Evolutionary conservation across 805 yeast genomes (phyloP).

Genomic region (Yarrowia sp.): DNA sequence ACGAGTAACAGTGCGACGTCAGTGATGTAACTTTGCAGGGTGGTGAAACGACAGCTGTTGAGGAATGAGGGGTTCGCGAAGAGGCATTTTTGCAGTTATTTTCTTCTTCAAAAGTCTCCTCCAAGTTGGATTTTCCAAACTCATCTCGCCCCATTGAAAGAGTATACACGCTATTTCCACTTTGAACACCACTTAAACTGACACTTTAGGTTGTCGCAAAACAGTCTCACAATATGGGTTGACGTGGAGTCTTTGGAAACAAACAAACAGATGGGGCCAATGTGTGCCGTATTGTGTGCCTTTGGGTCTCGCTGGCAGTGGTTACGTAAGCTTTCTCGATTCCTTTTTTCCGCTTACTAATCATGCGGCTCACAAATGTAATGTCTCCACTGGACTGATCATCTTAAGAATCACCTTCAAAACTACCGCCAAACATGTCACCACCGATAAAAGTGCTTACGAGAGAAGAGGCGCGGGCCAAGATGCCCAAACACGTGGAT

Average conservation of each 20-base stretch:
- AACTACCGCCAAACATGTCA: background rate
- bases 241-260: background rate
- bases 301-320: too few relatives aligned
- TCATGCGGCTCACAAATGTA: background rate
- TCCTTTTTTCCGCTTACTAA: background rate
- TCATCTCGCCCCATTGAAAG: too few relatives aligned
- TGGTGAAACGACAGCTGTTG: too few relatives aligned
- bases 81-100: background rate
- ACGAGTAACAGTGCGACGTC: conserved; percentile 19
- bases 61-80: background rate
- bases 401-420: background rate
- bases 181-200: background rate
- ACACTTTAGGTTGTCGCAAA: conserved; percentile 15
- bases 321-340: background rate
- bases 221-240: conserved; percentile 7
- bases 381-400: conserved; percentile 3
- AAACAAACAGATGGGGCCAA: too few relatives aligned
- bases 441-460: conserved; percentile 27
- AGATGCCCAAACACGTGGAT: conserved; percentile 33
- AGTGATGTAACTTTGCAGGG: conserved; percentile 23
- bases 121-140: too few relatives aligned
- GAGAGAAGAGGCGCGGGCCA: conserved; percentile 20
- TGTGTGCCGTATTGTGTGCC: too few relatives aligned
- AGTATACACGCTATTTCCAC: background rate
- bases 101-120: background rate